A percentile compares a stretch with the other conserved stretches of the same genome.
These are phyloP conservation scores for Bonia amplexicaulis DNA, from an alignment of 176 grass and related monocot genomes.

Conservation along the genomic window DNA sequence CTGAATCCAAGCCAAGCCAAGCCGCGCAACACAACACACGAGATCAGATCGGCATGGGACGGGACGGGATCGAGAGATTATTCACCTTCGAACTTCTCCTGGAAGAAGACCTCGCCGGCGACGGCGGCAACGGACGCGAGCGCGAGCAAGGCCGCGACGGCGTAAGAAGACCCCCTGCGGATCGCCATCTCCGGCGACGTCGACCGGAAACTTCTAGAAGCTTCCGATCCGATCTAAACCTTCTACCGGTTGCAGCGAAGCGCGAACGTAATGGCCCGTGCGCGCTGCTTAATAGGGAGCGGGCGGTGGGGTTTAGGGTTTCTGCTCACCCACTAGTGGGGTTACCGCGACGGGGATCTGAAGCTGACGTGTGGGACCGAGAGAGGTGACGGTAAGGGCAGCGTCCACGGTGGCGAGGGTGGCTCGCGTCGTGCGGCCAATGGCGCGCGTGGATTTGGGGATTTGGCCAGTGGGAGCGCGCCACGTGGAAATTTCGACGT, in stretches of 20 bases:
- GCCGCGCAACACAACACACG: background rate
- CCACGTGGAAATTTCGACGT: slow-evolving; percentile 51
- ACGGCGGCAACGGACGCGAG: slow-evolving; percentile 49
- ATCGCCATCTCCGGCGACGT: slow-evolving; percentile 52
- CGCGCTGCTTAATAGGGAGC: background rate
- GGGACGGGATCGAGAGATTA: background rate
- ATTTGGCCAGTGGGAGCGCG: background rate
- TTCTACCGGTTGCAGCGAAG: background rate
- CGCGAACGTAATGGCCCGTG: background rate
- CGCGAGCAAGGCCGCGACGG: slow-evolving; percentile 32
- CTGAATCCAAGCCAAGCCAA: background rate
- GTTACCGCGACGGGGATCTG: background rate
- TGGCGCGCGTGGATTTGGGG: background rate
- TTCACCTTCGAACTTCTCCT: slow-evolving; percentile 94
- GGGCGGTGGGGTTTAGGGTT: background rate
- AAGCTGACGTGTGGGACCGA: background rate
- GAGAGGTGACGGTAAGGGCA: background rate
- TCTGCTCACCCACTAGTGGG: background rate
- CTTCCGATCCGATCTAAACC: slow-evolving; percentile 26
- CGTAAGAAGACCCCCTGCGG: slow-evolving; percentile 10
- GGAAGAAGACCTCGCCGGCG: slow-evolving; percentile 71
- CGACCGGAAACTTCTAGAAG: slow-evolving; percentile 18
- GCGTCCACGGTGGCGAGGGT: slow-evolving; percentile 1
- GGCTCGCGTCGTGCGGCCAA: background rate
- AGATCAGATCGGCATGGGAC: background rate